Evolutionary conservation across 805 yeast genomes (phyloP).

Genomic region (Wickerhamiella parazyma): DNA sequence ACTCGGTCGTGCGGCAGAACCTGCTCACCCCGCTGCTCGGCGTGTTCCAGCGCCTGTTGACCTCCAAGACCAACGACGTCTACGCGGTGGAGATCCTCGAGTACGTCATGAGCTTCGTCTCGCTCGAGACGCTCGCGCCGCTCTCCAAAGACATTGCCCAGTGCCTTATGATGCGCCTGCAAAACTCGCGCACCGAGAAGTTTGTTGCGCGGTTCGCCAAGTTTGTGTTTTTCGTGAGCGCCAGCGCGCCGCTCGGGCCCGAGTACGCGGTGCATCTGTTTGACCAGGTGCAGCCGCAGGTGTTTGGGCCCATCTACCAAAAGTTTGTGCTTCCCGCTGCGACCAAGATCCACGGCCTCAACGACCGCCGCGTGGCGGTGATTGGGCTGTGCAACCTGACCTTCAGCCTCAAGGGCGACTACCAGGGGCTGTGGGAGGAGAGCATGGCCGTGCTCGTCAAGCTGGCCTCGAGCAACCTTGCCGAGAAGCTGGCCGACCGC

Average conservation of each 20-base stretch:
- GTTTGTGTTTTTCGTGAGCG: constrained; percentile 43
- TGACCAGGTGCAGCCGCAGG: constrained; percentile 27
- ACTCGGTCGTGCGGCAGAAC: constrained; percentile 31
- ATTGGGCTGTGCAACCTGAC: constrained; percentile 37
- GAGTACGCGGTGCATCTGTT: constrained; percentile 44
- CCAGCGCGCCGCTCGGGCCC: constrained; percentile 29
- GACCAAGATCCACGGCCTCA: constrained; percentile 27
- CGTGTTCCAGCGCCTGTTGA: constrained; percentile 85
- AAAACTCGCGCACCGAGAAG: constrained; percentile 68
- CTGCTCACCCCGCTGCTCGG: constrained; percentile 70
- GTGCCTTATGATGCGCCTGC: constrained; percentile 65
- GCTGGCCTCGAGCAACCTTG: constrained; percentile 31
- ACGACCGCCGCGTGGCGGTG: constrained; percentile 35
- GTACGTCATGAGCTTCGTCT: constrained; percentile 45
- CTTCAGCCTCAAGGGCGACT: constrained; percentile 32
- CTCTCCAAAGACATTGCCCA: constrained; percentile 61
- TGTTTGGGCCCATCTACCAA: constrained; percentile 25
- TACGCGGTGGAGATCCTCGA: constrained; percentile 79
- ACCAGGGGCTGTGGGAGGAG: constrained; percentile 30
- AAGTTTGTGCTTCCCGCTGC: constrained; percentile 26
- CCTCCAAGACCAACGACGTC: constrained; percentile 68
- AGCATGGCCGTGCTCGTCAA: constrained; percentile 34
- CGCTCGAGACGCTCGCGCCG: constrained; percentile 35
- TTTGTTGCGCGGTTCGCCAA: constrained; percentile 57
- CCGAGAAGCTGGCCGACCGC: constrained; percentile 22